These are phyloP conservation scores for Trichoderma sp. DNA, from an alignment of 2,329 filamentous ascomycete genomes.

Conservation along the genomic window DNA sequence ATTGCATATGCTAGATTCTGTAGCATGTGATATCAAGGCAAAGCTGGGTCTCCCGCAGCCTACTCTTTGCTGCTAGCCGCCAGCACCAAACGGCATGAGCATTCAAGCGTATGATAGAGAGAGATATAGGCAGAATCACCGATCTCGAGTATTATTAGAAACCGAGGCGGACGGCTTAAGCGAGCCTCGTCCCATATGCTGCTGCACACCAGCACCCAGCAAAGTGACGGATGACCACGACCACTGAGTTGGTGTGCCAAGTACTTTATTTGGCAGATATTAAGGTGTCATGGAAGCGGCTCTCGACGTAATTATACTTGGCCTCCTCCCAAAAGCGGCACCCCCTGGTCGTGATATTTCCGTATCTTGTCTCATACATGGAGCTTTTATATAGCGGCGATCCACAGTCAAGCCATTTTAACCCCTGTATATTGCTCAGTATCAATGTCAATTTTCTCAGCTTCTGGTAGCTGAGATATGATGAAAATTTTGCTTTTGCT, in stretches of 20 bases:
- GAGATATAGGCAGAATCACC: not conserved
- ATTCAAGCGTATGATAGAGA: not conserved
- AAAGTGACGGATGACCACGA: conserved; percentile 11
- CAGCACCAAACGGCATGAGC: not conserved
- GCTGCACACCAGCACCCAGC: not conserved
- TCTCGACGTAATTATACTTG: conserved; percentile 19
- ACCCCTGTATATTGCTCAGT: not conserved
- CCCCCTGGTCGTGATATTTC: conserved; percentile 22
- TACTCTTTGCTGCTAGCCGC: not conserved
- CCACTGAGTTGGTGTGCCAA: not conserved
- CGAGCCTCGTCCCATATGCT: not conserved
- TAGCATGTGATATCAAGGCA: conserved; percentile 16
- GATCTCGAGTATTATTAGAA: not conserved
- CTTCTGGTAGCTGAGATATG: not conserved
- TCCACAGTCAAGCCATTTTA: conserved; percentile 4
- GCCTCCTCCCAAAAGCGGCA: not conserved
- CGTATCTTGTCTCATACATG: conserved; percentile 17
- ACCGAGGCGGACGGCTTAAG: not conserved
- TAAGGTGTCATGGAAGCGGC: conserved; percentile 20
- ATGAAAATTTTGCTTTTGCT: not conserved
- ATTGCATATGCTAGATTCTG: not conserved
- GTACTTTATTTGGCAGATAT: conserved; percentile 13
- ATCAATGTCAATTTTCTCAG: not conserved
- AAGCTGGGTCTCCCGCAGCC: conserved; percentile 5
- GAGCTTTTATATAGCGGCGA: conserved; percentile 6